phyloP scores from a whole-genome alignment of 1,284 basidiomycete genomes.

The Boletus semigastroideus region DNA sequence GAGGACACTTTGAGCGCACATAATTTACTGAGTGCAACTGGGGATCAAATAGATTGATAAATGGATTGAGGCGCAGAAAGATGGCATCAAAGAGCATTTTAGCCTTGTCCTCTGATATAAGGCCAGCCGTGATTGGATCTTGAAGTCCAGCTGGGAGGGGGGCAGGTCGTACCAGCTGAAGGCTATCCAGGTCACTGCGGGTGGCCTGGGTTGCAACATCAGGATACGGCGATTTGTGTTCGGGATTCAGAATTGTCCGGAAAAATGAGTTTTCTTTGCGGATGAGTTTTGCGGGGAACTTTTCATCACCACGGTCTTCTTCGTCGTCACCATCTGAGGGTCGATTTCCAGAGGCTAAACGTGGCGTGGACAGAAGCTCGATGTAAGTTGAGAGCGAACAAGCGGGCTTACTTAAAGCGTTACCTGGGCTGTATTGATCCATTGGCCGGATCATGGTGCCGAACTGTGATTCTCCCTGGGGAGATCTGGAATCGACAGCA shows the following conservation, averaged over 20 bases:
- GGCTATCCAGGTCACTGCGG: slow-evolving; percentile 30
- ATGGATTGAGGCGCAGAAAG: slow-evolving; percentile 78
- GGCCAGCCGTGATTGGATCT: slow-evolving; percentile 68
- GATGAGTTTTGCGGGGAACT: slow-evolving; percentile 72
- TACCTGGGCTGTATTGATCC: slow-evolving; percentile 40
- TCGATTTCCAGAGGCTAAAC: slow-evolving; percentile 41
- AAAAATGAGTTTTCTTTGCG: slow-evolving; percentile 73
- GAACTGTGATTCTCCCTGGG: slow-evolving; percentile 33
- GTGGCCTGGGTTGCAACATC: slow-evolving; percentile 20
- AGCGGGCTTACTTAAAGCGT: slow-evolving; percentile 22
- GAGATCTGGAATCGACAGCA: slow-evolving; percentile 35
- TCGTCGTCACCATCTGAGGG: slow-evolving; percentile 60
- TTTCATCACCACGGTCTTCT: slow-evolving; percentile 54
- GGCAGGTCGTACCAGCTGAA: slow-evolving; percentile 37
- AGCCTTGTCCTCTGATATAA: slow-evolving; percentile 66
- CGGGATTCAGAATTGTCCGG: slow-evolving; percentile 75
- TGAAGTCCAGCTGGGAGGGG: slow-evolving; percentile 40
- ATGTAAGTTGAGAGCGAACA: slow-evolving; percentile 4
- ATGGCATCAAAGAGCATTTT: slow-evolving; percentile 70
- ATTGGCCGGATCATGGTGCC: slow-evolving; percentile 32
- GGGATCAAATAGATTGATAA: slow-evolving; percentile 83
- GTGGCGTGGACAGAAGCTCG: slow-evolving; percentile 23
- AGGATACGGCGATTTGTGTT: slow-evolving; percentile 47
- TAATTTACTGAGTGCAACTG: slow-evolving; percentile 71
- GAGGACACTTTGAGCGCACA: slow-evolving; percentile 71